Conservation (phyloP, 208 protist species). For the Leishmania aethiopica region DNA sequence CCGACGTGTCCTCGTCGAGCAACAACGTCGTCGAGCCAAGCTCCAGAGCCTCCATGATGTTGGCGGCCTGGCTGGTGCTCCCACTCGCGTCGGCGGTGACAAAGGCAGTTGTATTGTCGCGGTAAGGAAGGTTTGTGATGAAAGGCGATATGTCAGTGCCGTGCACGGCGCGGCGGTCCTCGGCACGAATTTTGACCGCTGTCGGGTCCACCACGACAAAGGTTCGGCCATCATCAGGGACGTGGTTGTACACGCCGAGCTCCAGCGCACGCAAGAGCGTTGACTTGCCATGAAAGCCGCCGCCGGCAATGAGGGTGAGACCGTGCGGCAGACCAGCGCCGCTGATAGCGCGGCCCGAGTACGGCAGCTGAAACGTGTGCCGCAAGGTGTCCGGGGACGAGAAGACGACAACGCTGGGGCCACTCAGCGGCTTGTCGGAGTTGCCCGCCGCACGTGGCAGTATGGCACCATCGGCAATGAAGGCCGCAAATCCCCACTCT, state of each 20-base stretch:
- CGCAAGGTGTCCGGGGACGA: slow-evolving; percentile 64
- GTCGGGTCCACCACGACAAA: slow-evolving; percentile 85
- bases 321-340: slow-evolving; percentile 93
- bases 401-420: slow-evolving; percentile 68
- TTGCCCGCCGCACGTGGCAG: slow-evolving; percentile 90
- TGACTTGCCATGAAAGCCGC: slow-evolving; percentile 96
- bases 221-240: slow-evolving; percentile 92
- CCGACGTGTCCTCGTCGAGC: slow-evolving; percentile 96
- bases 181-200: slow-evolving; percentile 93
- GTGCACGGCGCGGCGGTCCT: slow-evolving; percentile 90
- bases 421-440: slow-evolving; percentile 76
- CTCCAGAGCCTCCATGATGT: slow-evolving; percentile 95
- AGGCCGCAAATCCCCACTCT: slow-evolving; percentile 67
- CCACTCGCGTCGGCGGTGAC: slow-evolving; percentile 86
- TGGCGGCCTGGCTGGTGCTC: slow-evolving; percentile 92
- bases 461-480: slow-evolving; percentile 91
- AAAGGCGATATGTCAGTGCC: slow-evolving; percentile 95
- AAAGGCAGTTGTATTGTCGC: slow-evolving; percentile 72
- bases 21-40: slow-evolving; percentile 85
- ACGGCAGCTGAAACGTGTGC: slow-evolving; percentile 73
- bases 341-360: slow-evolving; percentile 44
- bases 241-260: slow-evolving; percentile 95
- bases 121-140: slow-evolving; percentile 90
- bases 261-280: slow-evolving; percentile 93
- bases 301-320: slow-evolving; percentile 95